Base-by-base conservation (phyloP, 2,329 filamentous ascomycete genomes). In the Cladosporium halotolerans region DNA sequence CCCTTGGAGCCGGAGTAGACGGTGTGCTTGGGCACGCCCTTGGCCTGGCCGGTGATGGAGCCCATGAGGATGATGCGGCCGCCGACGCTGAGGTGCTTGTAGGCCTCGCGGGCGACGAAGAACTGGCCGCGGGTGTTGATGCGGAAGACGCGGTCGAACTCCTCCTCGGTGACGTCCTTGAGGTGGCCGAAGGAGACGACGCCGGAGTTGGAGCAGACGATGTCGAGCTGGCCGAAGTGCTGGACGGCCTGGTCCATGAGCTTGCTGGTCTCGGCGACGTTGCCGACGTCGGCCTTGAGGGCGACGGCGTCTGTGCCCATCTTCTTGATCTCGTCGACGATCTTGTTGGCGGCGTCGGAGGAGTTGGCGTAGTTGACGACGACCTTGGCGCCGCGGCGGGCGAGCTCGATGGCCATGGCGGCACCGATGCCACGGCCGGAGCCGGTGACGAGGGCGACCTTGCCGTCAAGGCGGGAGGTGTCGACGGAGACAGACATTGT, bases 311-410 rank as follows among this genome's bases (percentile, higher is more conserved):
- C 80, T 47, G 78, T 77, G 52, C 84, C 84, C 34, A 23, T 47
- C 62, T 77, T 76, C 74, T 85, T 80, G 75, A 89, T 87, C 66
- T 79, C 72, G 50, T 79, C 71, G 55, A 88, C 84, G 54, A 86
- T 78, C 64, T 82, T 77, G 59, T 86, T 78, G 51, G 85, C 85
- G 16, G 83, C 79, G 48, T 80, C 76, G 55, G 76, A 70, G 66
- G 80, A 81, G 74, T 85, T 84, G 68, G 83, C 80, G 71, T 84
- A 84, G 78, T 84, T 84, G 67, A 85, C 79, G 56, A 82, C 77
- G 49, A 85, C 80, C 69, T 82, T 82, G 62, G 83, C 83, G 49
- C 83, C 83, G 55, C 82, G 80, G 57, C 77, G 75, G 55, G 79
- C 83, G 53, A 86, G 79, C 70, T 85, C 81, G 51, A 80, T 74